phyloP scores from a whole-genome alignment of 768 basidiomycete genomes.

The Clitopilus passeckerianus region DNA sequence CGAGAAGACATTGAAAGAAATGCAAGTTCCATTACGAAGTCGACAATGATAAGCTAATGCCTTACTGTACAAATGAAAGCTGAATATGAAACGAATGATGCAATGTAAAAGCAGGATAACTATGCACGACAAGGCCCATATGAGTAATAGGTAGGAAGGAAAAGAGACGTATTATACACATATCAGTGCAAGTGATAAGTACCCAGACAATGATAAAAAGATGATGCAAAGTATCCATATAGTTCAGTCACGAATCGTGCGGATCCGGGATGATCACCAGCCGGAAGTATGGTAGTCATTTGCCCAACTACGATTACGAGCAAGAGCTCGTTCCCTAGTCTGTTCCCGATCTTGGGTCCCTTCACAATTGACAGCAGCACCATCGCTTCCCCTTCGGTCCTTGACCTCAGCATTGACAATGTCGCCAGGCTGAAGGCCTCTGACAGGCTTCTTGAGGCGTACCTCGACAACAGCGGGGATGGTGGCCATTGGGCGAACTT shows the following conservation, averaged over 20 bases:
- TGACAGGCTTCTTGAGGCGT: constrained; percentile 26
- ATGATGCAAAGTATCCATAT: background rate
- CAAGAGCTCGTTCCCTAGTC: constrained; percentile 39
- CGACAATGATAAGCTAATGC: background rate
- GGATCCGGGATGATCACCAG: constrained; percentile 36
- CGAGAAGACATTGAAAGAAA: background rate
- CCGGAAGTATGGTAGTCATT: constrained; percentile 63
- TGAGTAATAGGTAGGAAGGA: background rate
- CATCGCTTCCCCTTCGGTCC: constrained; percentile 9
- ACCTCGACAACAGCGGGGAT: constrained; percentile 36
- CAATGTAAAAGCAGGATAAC: background rate
- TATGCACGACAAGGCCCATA: background rate
- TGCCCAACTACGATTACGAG: constrained; percentile 64
- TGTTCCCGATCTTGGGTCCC: constrained; percentile 33
- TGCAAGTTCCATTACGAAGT: background rate
- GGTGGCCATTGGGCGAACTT: constrained; percentile 24
- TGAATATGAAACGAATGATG: background rate
- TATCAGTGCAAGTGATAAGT: background rate
- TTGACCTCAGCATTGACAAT: background rate
- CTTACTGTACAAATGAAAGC: background rate
- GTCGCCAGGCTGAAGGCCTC: constrained; percentile 1
- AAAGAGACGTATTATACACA: background rate
- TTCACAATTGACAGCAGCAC: constrained; percentile 7
- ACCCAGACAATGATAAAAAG: background rate
- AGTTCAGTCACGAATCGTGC: background rate